A percentile compares a stretch with the other conserved stretches of the same genome.
phyloP scores from a whole-genome alignment of 495 filamentous ascomycete genomes.

The Podospora conica region DNA sequence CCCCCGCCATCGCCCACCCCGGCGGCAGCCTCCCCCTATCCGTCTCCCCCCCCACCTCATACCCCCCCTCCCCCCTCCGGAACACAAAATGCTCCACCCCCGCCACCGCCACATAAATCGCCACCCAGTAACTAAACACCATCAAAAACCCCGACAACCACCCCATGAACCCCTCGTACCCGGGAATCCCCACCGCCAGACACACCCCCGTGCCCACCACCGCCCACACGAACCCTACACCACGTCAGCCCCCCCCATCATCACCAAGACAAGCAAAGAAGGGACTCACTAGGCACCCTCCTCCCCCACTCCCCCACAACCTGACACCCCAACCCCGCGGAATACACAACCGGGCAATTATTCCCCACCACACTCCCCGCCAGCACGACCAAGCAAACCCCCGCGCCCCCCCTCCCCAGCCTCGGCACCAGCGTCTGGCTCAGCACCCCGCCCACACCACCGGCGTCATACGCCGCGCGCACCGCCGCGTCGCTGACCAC shows the following conservation, averaged over 20 bases:
- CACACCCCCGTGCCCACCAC: conserved; percentile 62
- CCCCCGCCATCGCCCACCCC: conserved; percentile 61
- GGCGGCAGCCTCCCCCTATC: conserved; percentile 55
- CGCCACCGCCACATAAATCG: conserved; percentile 71
- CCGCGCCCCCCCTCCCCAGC: conserved; percentile 68
- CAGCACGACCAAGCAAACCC: conserved; percentile 77
- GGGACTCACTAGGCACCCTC: conserved; percentile 49
- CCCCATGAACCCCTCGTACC: conserved; percentile 64
- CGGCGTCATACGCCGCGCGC: conserved; percentile 50
- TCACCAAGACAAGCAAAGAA: not conserved
- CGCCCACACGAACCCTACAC: conserved; percentile 63
- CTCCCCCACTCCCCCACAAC: conserved; percentile 59
- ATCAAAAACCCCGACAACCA: conserved; percentile 77
- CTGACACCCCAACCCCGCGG: conserved; percentile 69
- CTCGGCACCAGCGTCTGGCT: conserved; percentile 58
- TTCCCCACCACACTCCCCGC: conserved; percentile 75
- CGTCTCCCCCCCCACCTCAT: conserved; percentile 56
- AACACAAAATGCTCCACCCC: conserved; percentile 74
- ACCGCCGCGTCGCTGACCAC: conserved; percentile 52
- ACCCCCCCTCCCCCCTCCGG: conserved; percentile 58
- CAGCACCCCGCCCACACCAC: conserved; percentile 67
- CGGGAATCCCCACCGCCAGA: conserved; percentile 70
- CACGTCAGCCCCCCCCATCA: too few relatives aligned
- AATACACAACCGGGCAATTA: conserved; percentile 89
- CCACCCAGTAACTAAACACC: conserved; percentile 76